Conservation (phyloP, 2,329 filamentous ascomycete genomes). For the Lasiodiplodia citricola region DNA sequence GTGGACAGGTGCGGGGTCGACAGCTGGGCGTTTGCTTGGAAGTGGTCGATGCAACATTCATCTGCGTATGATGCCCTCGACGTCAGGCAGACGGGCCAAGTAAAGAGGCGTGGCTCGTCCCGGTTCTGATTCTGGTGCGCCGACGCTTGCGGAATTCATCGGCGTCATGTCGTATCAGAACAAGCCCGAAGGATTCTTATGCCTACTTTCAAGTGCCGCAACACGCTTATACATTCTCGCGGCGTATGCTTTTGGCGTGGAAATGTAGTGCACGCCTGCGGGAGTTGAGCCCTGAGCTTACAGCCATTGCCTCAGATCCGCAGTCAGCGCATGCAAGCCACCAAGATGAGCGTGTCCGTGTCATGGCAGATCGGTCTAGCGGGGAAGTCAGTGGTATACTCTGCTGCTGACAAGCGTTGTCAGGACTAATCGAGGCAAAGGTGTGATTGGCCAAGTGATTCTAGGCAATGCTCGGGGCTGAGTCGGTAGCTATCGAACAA, state of each 20-base stretch:
- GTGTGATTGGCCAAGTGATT: neutral
- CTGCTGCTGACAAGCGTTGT: neutral
- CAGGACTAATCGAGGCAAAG: slow-evolving; percentile 3
- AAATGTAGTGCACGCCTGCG: neutral
- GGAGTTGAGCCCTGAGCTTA: neutral
- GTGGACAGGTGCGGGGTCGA: slow-evolving; percentile 14
- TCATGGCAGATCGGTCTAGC: neutral
- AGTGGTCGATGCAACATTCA: neutral
- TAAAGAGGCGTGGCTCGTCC: slow-evolving; percentile 17
- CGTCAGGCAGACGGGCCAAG: slow-evolving; percentile 10
- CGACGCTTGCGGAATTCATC: slow-evolving; percentile 14
- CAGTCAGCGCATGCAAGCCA: neutral
- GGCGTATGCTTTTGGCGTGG: neutral
- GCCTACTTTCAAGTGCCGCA: neutral
- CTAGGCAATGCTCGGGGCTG: neutral
- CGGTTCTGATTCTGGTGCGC: slow-evolving; percentile 12
- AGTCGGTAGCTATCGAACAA: neutral
- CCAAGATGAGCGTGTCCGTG: neutral
- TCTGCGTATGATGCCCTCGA: neutral
- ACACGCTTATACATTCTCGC: neutral
- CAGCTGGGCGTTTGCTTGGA: slow-evolving; percentile 18
- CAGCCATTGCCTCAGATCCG: neutral
- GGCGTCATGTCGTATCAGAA: slow-evolving; percentile 6
- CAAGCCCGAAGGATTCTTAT: slow-evolving; percentile 1
- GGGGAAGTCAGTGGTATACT: neutral